These are phyloP conservation scores for Candida golubevii DNA, from an alignment of 805 yeast species.

Conservation along the genomic window DNA sequence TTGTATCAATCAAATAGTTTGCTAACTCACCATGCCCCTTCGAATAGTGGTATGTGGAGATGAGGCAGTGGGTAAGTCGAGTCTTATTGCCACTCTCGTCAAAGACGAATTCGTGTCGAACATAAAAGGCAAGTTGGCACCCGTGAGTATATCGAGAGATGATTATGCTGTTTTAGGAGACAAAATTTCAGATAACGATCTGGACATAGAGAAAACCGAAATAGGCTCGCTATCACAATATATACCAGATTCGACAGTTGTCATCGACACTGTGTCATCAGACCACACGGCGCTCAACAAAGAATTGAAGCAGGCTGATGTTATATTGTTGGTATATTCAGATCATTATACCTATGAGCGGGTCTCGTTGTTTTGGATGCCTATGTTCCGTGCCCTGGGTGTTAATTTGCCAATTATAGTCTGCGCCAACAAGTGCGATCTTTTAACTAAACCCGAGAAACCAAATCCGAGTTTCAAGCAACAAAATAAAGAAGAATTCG, in stretches of 20 bases:
- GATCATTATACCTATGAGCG: constrained; percentile 95
- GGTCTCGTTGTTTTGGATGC: constrained; percentile 90
- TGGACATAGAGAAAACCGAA: constrained; percentile 6
- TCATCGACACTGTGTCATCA: constrained; percentile 75
- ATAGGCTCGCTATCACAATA: constrained; percentile 21
- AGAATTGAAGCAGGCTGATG: constrained; percentile 82
- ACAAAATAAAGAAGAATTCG: constrained; percentile 66
- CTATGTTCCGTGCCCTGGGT: constrained; percentile 86
- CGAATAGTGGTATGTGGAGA: constrained; percentile 93
- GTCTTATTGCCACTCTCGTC: constrained; percentile 72
- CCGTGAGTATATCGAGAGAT: constrained; percentile 71
- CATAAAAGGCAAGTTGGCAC: constrained; percentile 75
- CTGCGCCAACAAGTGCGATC: constrained; percentile 78
- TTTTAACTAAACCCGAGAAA: constrained; percentile 24
- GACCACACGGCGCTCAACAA: constrained; percentile 58
- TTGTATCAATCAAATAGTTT: neutral
- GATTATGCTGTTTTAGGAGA: constrained; percentile 44
- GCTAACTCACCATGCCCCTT: constrained; percentile 28
- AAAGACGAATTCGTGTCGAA: constrained; percentile 72
- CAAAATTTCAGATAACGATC: constrained; percentile 6
- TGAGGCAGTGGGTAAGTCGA: constrained; percentile 83
- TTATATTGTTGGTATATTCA: constrained; percentile 89
- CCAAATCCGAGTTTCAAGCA: constrained; percentile 24
- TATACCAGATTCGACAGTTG: constrained; percentile 51
- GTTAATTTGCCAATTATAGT: constrained; percentile 90